A percentile compares a stretch with the other conserved stretches of the same genome.
Conservation (phyloP, 257 asterid genomes). For the Plantago major region DNA sequence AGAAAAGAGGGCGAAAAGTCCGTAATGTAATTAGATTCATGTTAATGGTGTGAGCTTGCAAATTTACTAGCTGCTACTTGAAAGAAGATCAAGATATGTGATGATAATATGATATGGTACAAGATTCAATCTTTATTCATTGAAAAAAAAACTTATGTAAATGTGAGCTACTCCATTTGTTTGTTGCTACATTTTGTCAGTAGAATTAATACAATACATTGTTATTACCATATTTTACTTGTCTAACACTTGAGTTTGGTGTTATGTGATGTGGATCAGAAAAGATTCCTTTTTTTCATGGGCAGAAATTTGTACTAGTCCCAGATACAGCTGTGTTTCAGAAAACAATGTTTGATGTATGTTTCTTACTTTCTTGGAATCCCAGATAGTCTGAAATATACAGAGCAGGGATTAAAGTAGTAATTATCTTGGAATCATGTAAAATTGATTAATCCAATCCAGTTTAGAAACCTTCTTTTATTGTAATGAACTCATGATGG, state of each 20-base stretch:
- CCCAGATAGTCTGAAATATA: too few species aligned
- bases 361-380: background rate
- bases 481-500: conserved; percentile 35
- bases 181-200: conserved; percentile 12
- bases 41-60: conserved; percentile 18
- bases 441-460: background rate
- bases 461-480: background rate
- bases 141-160: background rate
- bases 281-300: background rate
- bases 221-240: conserved; percentile 5
- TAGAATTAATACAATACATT: background rate
- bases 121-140: background rate
- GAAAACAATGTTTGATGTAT: background rate
- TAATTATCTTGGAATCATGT: background rate
- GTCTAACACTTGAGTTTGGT: background rate
- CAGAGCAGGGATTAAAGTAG: too few species aligned
- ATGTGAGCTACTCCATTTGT: background rate
- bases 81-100: conserved; percentile 15
- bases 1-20: conserved; percentile 16
- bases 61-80: background rate
- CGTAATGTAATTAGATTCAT: conserved; percentile 23
- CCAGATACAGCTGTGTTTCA: too few species aligned
- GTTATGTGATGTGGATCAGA: background rate
- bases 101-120: too few species aligned
- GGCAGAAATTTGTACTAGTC: too few species aligned